Percentiles rank a stretch among this genome's conserved stretches.
These are phyloP conservation scores for Corinectria fuckeliana DNA, from an alignment of 2,329 filamentous ascomycete species.

Conservation along the genomic window DNA sequence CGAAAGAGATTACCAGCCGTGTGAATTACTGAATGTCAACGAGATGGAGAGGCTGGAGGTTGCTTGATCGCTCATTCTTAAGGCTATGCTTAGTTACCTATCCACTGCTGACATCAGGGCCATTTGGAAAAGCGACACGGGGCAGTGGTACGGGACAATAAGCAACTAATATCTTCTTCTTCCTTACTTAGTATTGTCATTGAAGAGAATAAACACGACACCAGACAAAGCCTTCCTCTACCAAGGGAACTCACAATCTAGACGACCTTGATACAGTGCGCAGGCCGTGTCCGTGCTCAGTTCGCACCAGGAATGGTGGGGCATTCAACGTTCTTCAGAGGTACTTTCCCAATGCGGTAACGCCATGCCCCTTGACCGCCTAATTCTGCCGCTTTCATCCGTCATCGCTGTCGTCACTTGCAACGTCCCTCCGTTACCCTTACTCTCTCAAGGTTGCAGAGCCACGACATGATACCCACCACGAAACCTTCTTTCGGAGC, in stretches of 20 bases:
- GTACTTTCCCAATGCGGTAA: conserved; percentile 14
- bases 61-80: background rate
- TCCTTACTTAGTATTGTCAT: background rate
- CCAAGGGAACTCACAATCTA: too few species aligned
- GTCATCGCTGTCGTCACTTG: conserved; percentile 11
- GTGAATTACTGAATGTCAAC: too few species aligned
- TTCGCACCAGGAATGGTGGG: conserved; percentile 18
- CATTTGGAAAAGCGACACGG: background rate
- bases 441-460: conserved; percentile 13
- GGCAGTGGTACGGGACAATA: background rate
- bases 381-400: conserved; percentile 28
- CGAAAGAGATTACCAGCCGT: too few species aligned
- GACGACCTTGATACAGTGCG: conserved; percentile 7
- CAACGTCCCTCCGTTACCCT: background rate
- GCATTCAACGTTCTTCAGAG: conserved; percentile 6
- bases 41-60: background rate
- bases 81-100: background rate
- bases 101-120: background rate
- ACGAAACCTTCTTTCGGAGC: conserved; percentile 17
- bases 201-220: background rate
- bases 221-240: too few species aligned
- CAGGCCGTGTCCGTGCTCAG: background rate
- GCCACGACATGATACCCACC: conserved; percentile 30
- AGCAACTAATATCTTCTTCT: background rate
- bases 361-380: conserved; percentile 26